These are phyloP conservation scores for Pugionium dolabratum DNA, from an alignment of 345 rosid species.

Conservation along the genomic window DNA sequence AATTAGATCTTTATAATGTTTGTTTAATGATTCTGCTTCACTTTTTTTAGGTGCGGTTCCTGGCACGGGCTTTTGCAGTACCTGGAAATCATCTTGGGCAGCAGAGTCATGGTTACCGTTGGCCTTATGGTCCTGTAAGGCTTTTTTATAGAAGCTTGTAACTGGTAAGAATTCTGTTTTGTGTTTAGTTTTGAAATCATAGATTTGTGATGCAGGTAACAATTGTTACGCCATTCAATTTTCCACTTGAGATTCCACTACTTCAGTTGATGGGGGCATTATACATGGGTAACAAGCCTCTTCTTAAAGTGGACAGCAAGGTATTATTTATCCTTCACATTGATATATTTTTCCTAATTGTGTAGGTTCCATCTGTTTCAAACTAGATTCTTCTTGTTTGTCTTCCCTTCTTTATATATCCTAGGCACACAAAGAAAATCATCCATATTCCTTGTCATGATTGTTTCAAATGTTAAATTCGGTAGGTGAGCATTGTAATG, in stretches of 20 bases:
- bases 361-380: conserved; percentile 2
- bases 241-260: conserved; percentile 93
- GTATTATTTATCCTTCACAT: conserved; percentile 34
- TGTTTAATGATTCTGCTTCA: neutral
- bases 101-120: conserved; percentile 92
- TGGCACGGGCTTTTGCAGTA: conserved; percentile 87
- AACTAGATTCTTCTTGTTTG: neutral
- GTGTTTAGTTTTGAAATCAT: conserved; percentile 13
- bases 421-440: neutral
- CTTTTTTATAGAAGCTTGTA: conserved; percentile 28
- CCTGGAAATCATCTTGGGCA: conserved; percentile 98
- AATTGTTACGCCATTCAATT: conserved; percentile 92
- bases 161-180: neutral
- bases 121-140: conserved; percentile 99
- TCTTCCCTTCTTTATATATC: neutral
- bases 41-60: conserved; percentile 70
- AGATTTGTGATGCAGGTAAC: conserved; percentile 64
- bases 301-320: conserved; percentile 97
- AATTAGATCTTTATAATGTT: neutral
- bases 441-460: neutral
- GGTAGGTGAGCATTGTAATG: conserved; percentile 91
- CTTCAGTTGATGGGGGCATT: conserved; percentile 98
- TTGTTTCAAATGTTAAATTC: conserved; percentile 20
- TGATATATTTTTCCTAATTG: too few relatives aligned
- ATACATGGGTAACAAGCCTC: conserved; percentile 97